Evolutionary conservation across 148 eudicot genomes (phyloP).

Genomic region (Rhododendron griersonianum): DNA sequence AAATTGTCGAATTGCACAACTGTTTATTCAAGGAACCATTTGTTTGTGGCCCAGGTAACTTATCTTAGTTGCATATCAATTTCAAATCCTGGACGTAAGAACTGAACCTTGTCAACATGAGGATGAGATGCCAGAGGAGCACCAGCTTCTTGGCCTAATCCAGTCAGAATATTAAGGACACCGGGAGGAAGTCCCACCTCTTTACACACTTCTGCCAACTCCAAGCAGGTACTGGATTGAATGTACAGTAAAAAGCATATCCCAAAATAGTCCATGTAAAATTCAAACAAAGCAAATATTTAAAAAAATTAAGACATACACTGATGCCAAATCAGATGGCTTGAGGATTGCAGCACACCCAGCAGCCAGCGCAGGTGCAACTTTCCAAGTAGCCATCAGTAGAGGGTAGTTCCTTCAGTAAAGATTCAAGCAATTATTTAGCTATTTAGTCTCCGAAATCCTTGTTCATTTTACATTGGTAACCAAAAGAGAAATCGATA

Average conservation of each 20-base stretch:
- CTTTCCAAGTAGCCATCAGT: constrained; percentile 98
- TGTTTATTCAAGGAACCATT: background rate
- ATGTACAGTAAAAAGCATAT: constrained; percentile 17
- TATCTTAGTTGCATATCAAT: background rate
- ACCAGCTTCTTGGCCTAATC: constrained; percentile 92
- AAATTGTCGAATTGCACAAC: no score
- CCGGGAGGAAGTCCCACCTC: constrained; percentile 94
- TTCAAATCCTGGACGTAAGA: background rate
- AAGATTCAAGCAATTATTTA: constrained; percentile 9
- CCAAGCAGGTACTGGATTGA: constrained; percentile 76
- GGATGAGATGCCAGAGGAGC: constrained; percentile 93
- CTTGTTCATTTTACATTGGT: background rate
- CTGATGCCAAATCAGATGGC: constrained; percentile 88
- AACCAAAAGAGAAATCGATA: background rate
- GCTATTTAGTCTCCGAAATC: background rate
- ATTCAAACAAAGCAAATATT: background rate
- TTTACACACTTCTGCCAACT: constrained; percentile 80
- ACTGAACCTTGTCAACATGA: constrained; percentile 88
- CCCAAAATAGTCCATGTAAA: background rate
- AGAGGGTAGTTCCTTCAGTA: constrained; percentile 86
- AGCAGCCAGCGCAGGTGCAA: constrained; percentile 99
- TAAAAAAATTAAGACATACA: constrained; percentile 40
- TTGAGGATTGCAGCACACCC: constrained; percentile 96
- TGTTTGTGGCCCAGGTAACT: background rate
- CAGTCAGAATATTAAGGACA: constrained; percentile 80